These are phyloP conservation scores for Tardiomyces digboiensis DNA, from an alignment of 1,139 yeast species.

Conservation along the genomic window DNA sequence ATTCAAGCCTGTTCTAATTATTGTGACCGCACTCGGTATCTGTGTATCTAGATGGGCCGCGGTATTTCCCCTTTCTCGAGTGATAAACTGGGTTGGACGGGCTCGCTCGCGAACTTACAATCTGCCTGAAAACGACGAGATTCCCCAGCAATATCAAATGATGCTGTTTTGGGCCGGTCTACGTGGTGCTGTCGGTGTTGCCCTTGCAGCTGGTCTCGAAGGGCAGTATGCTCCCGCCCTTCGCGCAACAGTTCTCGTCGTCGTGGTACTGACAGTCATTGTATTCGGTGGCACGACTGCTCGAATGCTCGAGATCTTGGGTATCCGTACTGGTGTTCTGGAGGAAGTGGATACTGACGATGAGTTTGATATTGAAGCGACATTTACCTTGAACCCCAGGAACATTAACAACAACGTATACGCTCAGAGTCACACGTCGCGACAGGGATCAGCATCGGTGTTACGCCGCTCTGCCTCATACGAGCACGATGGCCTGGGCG, in stretches of 20 bases:
- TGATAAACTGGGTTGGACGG: conserved; percentile 72
- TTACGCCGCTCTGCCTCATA: conserved; percentile 15
- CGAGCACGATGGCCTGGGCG: conserved; percentile 12
- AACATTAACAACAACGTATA: background rate
- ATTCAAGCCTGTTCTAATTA: conserved; percentile 86
- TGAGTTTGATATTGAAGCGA: conserved; percentile 86
- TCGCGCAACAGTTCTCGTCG: conserved; percentile 90
- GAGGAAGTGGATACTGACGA: conserved; percentile 83
- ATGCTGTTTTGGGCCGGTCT: conserved; percentile 99
- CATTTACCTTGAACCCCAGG: background rate
- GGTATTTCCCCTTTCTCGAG: conserved; percentile 83
- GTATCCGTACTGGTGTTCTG: conserved; percentile 85
- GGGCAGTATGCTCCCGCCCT: conserved; percentile 89
- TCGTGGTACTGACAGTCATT: conserved; percentile 92
- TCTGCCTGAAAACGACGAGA: conserved; percentile 65
- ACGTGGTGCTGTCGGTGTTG: conserved; percentile 99
- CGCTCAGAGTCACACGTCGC: background rate
- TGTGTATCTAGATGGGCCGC: conserved; percentile 98
- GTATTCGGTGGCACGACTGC: conserved; percentile 98
- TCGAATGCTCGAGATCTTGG: conserved; percentile 90
- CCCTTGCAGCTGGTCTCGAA: conserved; percentile 93
- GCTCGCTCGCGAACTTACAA: conserved; percentile 31
- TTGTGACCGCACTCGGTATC: conserved; percentile 81
- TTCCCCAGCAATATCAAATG: conserved; percentile 93
- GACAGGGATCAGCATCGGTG: conserved; percentile 3